Evolutionary conservation across 1,284 basidiomycete genomes (phyloP).

Genomic region (Malassezia dermatis): DNA sequence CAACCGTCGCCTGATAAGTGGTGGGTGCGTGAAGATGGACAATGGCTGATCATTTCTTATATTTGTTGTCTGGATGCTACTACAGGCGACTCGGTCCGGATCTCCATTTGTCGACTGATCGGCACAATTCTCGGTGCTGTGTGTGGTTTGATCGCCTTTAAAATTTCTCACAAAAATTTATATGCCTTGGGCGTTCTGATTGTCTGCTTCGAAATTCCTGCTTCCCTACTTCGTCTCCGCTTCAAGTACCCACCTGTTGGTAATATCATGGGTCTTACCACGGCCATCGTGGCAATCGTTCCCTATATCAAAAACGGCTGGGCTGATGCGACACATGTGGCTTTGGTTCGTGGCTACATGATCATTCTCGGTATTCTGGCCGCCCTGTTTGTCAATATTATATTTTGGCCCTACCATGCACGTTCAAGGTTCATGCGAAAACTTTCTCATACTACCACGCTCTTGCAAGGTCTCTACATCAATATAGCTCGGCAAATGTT

Average conservation of each 20-base stretch:
- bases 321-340: slow-evolving; percentile 14
- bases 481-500: slow-evolving; percentile 38
- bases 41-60: slow-evolving; percentile 48
- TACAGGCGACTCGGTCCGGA: slow-evolving; percentile 51
- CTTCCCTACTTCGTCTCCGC: slow-evolving; percentile 46
- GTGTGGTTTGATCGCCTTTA: slow-evolving; percentile 48
- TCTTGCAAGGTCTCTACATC: slow-evolving; percentile 34
- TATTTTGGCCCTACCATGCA: slow-evolving; percentile 41
- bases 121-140: slow-evolving; percentile 51
- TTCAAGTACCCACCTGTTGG: slow-evolving; percentile 48
- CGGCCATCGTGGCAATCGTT: slow-evolving; percentile 48
- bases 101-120: slow-evolving; percentile 49
- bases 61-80: slow-evolving; percentile 52
- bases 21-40: slow-evolving; percentile 48
- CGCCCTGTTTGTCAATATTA: slow-evolving; percentile 33
- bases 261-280: slow-evolving; percentile 48
- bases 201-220: slow-evolving; percentile 46
- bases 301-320: slow-evolving; percentile 39
- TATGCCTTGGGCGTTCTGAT: slow-evolving; percentile 50
- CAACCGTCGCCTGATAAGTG: slow-evolving; percentile 32
- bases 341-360: slow-evolving; percentile 33
- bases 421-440: slow-evolving; percentile 27
- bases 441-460: slow-evolving; percentile 20
- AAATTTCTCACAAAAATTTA: slow-evolving; percentile 48
- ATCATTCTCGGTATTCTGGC: slow-evolving; percentile 39